Conservation (phyloP, 257 asterid species). For the Solanum lycopersicoides region DNA sequence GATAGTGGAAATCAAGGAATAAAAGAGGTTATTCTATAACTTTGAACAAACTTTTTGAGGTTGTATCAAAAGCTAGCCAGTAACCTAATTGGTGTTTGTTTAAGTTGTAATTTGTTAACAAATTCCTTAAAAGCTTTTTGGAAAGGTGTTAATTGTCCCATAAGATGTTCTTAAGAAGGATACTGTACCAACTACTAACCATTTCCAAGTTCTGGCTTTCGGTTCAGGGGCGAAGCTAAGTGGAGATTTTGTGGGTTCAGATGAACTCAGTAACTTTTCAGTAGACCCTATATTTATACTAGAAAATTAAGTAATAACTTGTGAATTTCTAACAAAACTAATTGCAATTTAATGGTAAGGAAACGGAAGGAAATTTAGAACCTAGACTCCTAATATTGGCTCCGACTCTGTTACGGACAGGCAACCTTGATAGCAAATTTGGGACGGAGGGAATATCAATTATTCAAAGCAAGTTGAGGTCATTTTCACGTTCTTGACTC, state of each 20-base stretch:
- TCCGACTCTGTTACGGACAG: too few relatives aligned
- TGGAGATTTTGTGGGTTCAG: too few relatives aligned
- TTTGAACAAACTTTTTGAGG: background rate
- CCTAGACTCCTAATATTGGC: too few relatives aligned
- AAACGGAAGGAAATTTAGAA: too few relatives aligned
- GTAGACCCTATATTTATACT: too few relatives aligned
- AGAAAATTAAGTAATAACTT: too few relatives aligned
- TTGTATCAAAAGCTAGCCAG: background rate
- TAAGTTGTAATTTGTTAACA: background rate
- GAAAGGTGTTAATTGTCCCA: background rate
- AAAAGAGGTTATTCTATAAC: background rate
- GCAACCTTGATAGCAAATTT: too few relatives aligned
- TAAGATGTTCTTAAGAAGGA: background rate
- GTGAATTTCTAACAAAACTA: too few relatives aligned
- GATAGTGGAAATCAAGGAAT: background rate
- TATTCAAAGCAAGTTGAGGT: background rate
- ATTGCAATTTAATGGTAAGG: too few relatives aligned
- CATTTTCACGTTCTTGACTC: background rate
- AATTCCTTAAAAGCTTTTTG: background rate
- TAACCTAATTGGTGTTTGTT: background rate
- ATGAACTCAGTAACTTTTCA: too few relatives aligned
- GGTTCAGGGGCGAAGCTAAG: too few relatives aligned
- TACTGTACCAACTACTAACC: background rate
- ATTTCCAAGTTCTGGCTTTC: background rate
- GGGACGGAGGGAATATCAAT: background rate